These are phyloP conservation scores for Erysimum cheiri DNA, from an alignment of 441 rosid genomes.

Conservation along the genomic window DNA sequence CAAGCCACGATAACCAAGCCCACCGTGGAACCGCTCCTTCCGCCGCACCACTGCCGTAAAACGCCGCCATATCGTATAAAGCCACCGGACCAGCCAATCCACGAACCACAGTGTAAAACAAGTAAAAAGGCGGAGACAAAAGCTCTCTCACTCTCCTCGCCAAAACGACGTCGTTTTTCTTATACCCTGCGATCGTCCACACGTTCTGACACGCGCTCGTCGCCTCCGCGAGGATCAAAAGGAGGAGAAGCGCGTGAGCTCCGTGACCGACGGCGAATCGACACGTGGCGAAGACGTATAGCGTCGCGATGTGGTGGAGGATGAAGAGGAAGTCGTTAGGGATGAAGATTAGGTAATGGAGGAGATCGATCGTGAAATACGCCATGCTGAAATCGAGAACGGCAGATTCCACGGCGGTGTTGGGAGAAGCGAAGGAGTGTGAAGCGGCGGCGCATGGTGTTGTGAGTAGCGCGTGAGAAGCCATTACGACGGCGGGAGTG, in stretches of 20 bases:
- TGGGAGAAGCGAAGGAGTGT: conserved; percentile 57
- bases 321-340: conserved; percentile 76
- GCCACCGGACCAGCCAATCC: conserved; percentile 68
- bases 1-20: conserved; percentile 88
- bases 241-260: conserved; percentile 62
- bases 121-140: conserved; percentile 60
- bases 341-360: conserved; percentile 69
- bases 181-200: conserved; percentile 62
- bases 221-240: conserved; percentile 74
- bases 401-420: conserved; percentile 54
- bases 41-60: conserved; percentile 53
- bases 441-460: conserved; percentile 42
- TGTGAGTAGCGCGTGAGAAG: conserved; percentile 42
- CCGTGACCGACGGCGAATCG: conserved; percentile 63
- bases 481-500: conserved; percentile 70
- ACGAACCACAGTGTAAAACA: conserved; percentile 63
- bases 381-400: conserved; percentile 80
- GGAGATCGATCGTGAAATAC: conserved; percentile 74
- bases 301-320: conserved; percentile 80
- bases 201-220: conserved; percentile 78
- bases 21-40: conserved; percentile 60
- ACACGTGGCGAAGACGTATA: conserved; percentile 74
- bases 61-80: conserved; percentile 57
- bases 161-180: conserved; percentile 48
- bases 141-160: conserved; percentile 54